phyloP scores from a whole-genome alignment of 176 grass and related monocot species.

The Pontederia paniculata region DNA sequence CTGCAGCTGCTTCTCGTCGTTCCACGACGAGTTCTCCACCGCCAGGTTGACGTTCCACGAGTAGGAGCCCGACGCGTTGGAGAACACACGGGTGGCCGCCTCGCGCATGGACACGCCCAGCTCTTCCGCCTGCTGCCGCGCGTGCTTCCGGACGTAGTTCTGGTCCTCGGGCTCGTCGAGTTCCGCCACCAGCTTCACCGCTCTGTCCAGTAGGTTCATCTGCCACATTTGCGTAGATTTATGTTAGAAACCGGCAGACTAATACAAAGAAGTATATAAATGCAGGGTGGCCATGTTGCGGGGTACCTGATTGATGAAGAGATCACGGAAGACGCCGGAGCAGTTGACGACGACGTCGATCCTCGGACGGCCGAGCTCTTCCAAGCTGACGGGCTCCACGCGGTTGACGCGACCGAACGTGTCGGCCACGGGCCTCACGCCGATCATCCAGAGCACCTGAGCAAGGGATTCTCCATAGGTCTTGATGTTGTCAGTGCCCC shows the following conservation, averaged over 20 bases:
- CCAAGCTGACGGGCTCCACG: conserved; percentile 75
- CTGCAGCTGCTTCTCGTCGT: conserved; percentile 92
- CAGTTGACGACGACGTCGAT: conserved; percentile 97
- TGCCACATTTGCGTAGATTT: conserved; percentile 69
- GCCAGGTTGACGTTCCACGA: conserved; percentile 94
- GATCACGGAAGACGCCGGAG: conserved; percentile 95
- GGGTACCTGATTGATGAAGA: conserved; percentile 99
- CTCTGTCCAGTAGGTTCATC: conserved; percentile 95
- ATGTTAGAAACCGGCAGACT: not conserved
- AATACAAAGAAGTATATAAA: not conserved
- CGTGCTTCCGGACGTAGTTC: conserved; percentile 95
- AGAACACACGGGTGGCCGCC: conserved; percentile 92
- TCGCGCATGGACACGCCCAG: conserved; percentile 66
- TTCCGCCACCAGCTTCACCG: conserved; percentile 93
- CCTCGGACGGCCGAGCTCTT: conserved; percentile 88
- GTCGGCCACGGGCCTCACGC: conserved; percentile 65
- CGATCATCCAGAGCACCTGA: conserved; percentile 96
- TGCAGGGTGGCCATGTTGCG: not conserved
- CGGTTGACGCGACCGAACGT: conserved; percentile 92
- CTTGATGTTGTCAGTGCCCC: conserved; percentile 99
- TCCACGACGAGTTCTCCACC: conserved; percentile 97
- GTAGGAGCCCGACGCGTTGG: conserved; percentile 94
- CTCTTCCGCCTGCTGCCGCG: conserved; percentile 73
- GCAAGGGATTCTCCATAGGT: conserved; percentile 91
- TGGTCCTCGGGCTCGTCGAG: conserved; percentile 83